Percentiles rank a stretch among this genome's conserved stretches.
Evolutionary conservation across 352 stramenopile genomes (phyloP).

Genomic region (Phytophthora capsici): DNA sequence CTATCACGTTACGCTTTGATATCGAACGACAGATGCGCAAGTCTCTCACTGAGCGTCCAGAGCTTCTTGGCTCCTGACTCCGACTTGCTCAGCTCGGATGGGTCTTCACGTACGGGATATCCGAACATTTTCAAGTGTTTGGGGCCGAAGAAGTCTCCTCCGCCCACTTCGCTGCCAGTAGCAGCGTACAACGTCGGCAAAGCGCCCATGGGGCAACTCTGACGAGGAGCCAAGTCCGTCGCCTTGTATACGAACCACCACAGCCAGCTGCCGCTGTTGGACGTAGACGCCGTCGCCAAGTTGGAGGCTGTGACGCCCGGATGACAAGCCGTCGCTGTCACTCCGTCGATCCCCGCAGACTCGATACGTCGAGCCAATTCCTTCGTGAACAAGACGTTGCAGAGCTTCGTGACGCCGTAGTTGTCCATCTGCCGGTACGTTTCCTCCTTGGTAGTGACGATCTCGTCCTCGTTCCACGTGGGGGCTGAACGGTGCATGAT

Average conservation of each 20-base stretch:
- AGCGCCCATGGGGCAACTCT: slow-evolving; percentile 31
- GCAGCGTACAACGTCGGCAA: slow-evolving; percentile 55
- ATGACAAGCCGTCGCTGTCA: slow-evolving; percentile 40
- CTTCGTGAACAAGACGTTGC: slow-evolving; percentile 59
- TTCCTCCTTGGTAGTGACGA: no score
- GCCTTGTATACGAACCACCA: slow-evolving; percentile 37
- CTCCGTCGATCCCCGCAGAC: slow-evolving; percentile 13
- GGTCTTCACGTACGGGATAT: slow-evolving; percentile 45
- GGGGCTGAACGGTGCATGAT: slow-evolving; percentile 30
- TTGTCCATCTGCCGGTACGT: slow-evolving; percentile 20
- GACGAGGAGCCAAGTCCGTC: slow-evolving; percentile 24
- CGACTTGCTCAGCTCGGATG: slow-evolving; percentile 28
- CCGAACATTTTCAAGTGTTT: slow-evolving; percentile 30
- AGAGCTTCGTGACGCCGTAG: slow-evolving; percentile 58
- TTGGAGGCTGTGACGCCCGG: slow-evolving; percentile 42
- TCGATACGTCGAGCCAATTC: slow-evolving; percentile 49
- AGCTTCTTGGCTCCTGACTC: slow-evolving; percentile 26
- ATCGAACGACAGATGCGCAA: slow-evolving; percentile 31
- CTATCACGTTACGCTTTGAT: background rate
- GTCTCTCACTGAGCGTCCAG: slow-evolving; percentile 46
- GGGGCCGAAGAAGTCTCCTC: slow-evolving; percentile 48
- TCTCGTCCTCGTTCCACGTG: no score
- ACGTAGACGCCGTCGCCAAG: slow-evolving; percentile 12
- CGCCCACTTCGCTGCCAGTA: slow-evolving; percentile 23
- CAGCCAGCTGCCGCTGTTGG: background rate